Conservation (phyloP, 1,284 basidiomycete species). For the Fomitopsis schrenkii region DNA sequence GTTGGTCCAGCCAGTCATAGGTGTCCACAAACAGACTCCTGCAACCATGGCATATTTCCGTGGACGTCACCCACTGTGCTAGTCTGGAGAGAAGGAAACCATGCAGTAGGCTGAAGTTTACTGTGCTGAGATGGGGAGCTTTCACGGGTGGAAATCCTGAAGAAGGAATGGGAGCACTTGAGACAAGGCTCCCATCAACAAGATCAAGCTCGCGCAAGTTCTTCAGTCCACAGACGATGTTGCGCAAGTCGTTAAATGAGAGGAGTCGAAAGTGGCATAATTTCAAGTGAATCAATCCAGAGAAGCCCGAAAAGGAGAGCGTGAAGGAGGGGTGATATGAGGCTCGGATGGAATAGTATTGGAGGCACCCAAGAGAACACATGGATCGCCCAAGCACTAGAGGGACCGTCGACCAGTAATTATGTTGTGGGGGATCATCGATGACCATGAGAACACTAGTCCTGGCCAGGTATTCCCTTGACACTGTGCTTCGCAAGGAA, state of each 20-base stretch:
- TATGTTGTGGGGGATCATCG: too few relatives aligned
- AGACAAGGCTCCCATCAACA: neutral
- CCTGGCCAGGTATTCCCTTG: neutral
- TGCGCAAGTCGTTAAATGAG: neutral
- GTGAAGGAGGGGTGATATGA: neutral
- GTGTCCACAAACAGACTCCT: too few relatives aligned
- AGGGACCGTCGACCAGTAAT: too few relatives aligned
- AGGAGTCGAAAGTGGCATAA: neutral
- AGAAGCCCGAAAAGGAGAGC: neutral
- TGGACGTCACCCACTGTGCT: too few relatives aligned
- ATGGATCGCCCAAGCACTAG: too few relatives aligned
- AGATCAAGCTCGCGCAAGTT: neutral
- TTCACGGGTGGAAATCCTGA: too few relatives aligned
- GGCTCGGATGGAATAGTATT: neutral
- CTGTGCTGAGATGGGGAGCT: neutral
- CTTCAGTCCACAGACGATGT: neutral
- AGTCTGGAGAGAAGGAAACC: too few relatives aligned
- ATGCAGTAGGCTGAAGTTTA: too few relatives aligned
- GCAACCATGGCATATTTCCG: too few relatives aligned
- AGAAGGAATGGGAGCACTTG: neutral
- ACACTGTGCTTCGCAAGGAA: neutral
- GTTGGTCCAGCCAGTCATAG: too few relatives aligned
- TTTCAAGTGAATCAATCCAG: neutral
- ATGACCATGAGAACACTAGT: too few relatives aligned
- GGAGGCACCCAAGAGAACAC: neutral